phyloP scores from a whole-genome alignment of 768 basidiomycete genomes.

The Amanita pseudoporphyria region DNA sequence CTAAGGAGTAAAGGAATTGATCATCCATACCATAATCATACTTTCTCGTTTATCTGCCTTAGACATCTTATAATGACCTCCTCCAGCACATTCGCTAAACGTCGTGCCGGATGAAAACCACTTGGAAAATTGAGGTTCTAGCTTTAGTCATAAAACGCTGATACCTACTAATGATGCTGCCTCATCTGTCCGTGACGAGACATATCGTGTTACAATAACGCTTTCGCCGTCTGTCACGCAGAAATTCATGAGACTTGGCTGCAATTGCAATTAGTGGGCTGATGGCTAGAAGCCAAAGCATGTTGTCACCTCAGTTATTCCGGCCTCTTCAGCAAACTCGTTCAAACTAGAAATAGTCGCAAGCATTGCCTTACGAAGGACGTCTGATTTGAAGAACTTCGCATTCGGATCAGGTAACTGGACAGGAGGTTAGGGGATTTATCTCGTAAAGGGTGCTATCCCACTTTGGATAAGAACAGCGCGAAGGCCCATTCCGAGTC shows the following conservation, averaged over 20 bases:
- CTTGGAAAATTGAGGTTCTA: conserved; percentile 22
- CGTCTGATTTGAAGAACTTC: conserved; percentile 57
- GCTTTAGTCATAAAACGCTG: background rate
- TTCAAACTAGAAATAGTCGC: conserved; percentile 81
- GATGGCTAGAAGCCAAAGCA: background rate
- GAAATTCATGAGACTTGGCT: conserved; percentile 93
- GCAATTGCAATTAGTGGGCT: conserved; percentile 2
- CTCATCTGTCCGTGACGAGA: conserved; percentile 84
- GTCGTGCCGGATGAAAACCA: conserved; percentile 96
- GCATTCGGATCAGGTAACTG: conserved; percentile 80
- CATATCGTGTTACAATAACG: conserved; percentile 90
- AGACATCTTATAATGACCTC: conserved; percentile 90
- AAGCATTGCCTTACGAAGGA: conserved; percentile 78
- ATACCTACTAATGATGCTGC: conserved; percentile 74
- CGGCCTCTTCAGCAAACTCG: conserved; percentile 57
- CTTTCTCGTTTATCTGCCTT: conserved; percentile 94
- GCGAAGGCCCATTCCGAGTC: conserved; percentile 99
- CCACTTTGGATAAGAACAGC: conserved; percentile 75
- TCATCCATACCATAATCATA: conserved; percentile 69
- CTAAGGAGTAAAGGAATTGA: conserved; percentile 9
- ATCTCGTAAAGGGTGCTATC: conserved; percentile 1
- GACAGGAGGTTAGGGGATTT: conserved; percentile 7
- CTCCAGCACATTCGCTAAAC: conserved; percentile 83
- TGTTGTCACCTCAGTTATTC: conserved; percentile 53
- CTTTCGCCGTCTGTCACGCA: conserved; percentile 94